phyloP scores from a whole-genome alignment of 768 basidiomycete genomes.

The Fibroporia radiculosa region DNA sequence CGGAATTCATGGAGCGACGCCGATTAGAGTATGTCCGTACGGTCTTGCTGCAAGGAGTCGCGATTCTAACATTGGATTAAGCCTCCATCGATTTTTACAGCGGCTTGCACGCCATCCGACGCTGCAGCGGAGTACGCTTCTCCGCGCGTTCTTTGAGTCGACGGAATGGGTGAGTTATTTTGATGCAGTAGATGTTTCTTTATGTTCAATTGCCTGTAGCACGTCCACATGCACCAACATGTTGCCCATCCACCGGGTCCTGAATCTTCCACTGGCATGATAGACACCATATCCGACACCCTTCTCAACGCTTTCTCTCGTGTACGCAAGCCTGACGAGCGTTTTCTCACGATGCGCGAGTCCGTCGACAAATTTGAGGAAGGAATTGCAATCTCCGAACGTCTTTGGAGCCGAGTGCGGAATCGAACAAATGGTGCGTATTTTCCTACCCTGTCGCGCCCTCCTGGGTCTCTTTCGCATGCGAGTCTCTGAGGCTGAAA shows the following conservation, averaged over 20 bases:
- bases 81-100: slow-evolving; percentile 88
- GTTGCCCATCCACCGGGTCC: slow-evolving; percentile 84
- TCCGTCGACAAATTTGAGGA: slow-evolving; percentile 95
- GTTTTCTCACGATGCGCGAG: slow-evolving; percentile 89
- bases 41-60: not conserved
- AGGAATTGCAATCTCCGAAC: slow-evolving; percentile 73
- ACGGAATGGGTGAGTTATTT: slow-evolving; percentile 85
- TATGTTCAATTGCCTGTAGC: slow-evolving; percentile 46
- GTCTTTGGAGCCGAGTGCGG: slow-evolving; percentile 71
- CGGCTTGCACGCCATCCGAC: slow-evolving; percentile 92
- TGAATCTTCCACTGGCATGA: slow-evolving; percentile 71
- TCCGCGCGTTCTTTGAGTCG: slow-evolving; percentile 93
- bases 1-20: slow-evolving; percentile 93
- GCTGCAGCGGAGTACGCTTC: slow-evolving; percentile 80
- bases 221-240: slow-evolving; percentile 96
- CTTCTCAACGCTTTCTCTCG: slow-evolving; percentile 93
- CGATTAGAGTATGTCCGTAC: slow-evolving; percentile 63
- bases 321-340: slow-evolving; percentile 94
- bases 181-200: no score
- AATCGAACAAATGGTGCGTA: slow-evolving; percentile 82
- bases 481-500: slow-evolving; percentile 71
- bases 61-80: slow-evolving; percentile 23
- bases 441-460: slow-evolving; percentile 15
- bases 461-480: slow-evolving; percentile 22
- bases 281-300: slow-evolving; percentile 95